These are phyloP conservation scores for Huntiella bhutanensis DNA, from an alignment of 2,329 filamentous ascomycete species.

Conservation along the genomic window DNA sequence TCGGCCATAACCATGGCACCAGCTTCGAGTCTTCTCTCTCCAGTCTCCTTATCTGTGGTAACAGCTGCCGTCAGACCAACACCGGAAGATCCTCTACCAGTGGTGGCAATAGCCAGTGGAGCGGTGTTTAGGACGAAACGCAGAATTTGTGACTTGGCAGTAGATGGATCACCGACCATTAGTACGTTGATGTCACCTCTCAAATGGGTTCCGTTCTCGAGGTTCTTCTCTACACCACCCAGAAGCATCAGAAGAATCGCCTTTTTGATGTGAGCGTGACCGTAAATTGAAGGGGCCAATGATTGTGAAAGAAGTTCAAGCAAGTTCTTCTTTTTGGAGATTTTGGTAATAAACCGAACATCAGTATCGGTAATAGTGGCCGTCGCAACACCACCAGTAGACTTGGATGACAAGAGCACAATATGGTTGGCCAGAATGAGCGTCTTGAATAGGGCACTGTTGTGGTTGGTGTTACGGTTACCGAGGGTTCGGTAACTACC, in stretches of 20 bases:
- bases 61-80: conserved; percentile 95
- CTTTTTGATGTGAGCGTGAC: conserved; percentile 95
- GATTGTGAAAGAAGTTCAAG: conserved; percentile 89
- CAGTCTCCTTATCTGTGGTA: conserved; percentile 94
- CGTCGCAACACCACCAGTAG: conserved; percentile 80
- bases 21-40: conserved; percentile 81
- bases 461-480: conserved; percentile 79
- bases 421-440: conserved; percentile 87
- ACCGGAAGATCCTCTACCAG: conserved; percentile 86
- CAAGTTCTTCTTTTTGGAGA: conserved; percentile 82
- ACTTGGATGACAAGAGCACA: conserved; percentile 86
- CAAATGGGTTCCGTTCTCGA: conserved; percentile 93
- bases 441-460: conserved; percentile 87
- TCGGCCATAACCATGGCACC: conserved; percentile 98
- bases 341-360: conserved; percentile 96
- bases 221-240: conserved; percentile 92
- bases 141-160: conserved; percentile 92
- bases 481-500: conserved; percentile 87
- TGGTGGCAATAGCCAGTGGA: conserved; percentile 88
- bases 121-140: conserved; percentile 96
- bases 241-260: conserved; percentile 89
- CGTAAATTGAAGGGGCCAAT: conserved; percentile 87
- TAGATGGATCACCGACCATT: conserved; percentile 97
- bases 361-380: conserved; percentile 89
- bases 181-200: conserved; percentile 98